These are phyloP conservation scores for Mycena epipterygia DNA, from an alignment of 768 basidiomycete genomes.

Conservation along the genomic window DNA sequence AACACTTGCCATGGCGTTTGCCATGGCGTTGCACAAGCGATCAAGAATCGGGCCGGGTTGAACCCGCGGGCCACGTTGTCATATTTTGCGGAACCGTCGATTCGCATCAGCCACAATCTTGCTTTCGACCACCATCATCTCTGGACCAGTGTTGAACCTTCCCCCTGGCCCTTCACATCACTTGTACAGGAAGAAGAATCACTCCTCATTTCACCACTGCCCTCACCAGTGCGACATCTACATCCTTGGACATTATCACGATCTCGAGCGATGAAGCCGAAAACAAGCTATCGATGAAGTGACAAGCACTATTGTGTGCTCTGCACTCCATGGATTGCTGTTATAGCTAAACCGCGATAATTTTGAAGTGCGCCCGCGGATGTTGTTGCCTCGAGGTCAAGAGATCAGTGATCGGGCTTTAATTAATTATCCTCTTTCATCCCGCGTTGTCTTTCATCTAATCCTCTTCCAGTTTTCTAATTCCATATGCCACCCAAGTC, in stretches of 20 bases:
- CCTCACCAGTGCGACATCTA: not conserved
- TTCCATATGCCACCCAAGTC: not conserved
- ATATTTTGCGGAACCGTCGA: not conserved
- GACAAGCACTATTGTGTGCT: not conserved
- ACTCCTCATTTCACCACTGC: not conserved
- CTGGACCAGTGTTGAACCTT: not conserved
- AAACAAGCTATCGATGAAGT: constrained; percentile 4
- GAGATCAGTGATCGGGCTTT: constrained; percentile 11
- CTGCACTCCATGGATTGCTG: constrained; percentile 7
- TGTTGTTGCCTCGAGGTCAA: constrained; percentile 5
- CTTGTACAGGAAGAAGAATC: not conserved
- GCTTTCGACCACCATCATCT: constrained; percentile 7
- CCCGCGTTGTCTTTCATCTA: not conserved
- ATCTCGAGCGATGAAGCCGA: not conserved
- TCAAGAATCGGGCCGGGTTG: not conserved
- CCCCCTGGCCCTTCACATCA: not conserved
- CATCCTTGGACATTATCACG: not conserved
- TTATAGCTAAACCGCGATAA: not conserved
- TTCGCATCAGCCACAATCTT: not conserved
- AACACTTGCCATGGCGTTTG: not conserved
- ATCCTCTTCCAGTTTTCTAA: not conserved
- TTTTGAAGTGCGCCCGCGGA: not conserved
- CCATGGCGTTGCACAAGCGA: not conserved
- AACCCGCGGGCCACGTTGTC: not conserved
- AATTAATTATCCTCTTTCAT: constrained; percentile 10